These are phyloP conservation scores for Pseudopyricularia cyperi DNA, from an alignment of 2,329 filamentous ascomycete genomes.

Conservation along the genomic window DNA sequence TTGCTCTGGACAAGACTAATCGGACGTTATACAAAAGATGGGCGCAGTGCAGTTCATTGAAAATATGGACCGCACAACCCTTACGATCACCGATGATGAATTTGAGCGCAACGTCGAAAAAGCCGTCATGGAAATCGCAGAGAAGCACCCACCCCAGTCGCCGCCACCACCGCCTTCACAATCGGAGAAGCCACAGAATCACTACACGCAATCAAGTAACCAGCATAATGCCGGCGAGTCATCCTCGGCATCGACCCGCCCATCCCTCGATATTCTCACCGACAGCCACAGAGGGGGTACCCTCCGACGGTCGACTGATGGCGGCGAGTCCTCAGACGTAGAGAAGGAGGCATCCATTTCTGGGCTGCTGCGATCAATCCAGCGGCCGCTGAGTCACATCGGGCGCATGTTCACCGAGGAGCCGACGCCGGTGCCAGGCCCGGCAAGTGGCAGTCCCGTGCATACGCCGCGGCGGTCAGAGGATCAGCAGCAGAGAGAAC, in stretches of 20 bases:
- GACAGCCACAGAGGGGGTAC: conserved; percentile 16
- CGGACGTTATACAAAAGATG: conserved; percentile 37
- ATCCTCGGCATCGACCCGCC: conserved; percentile 36
- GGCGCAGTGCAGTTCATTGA: conserved; percentile 95
- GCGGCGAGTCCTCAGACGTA: conserved; percentile 31
- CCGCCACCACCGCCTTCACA: conserved; percentile 27
- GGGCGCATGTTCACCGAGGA: conserved; percentile 84
- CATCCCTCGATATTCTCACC: conserved; percentile 27
- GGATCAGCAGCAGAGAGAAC: conserved; percentile 15
- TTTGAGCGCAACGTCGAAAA: conserved; percentile 96
- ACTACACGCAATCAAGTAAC: conserved; percentile 4
- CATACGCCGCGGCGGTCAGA: conserved; percentile 11
- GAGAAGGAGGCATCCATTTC: conserved; percentile 65
- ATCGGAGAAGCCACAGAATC: conserved; percentile 27
- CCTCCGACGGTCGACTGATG: conserved; percentile 41
- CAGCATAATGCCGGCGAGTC: conserved; percentile 13
- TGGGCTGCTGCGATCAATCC: conserved; percentile 78
- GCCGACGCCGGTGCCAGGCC: conserved; percentile 19
- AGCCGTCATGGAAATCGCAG: conserved; percentile 88
- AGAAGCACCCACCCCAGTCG: conserved; percentile 57
- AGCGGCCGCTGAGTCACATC: conserved; percentile 80
- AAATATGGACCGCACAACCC: conserved; percentile 81
- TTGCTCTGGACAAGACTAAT: not conserved
- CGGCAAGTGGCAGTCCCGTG: conserved; percentile 16
- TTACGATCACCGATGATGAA: conserved; percentile 89